Conservation (phyloP, 2,329 filamentous ascomycete genomes). For the Ophiocordyceps camponoti-rufipedis region DNA sequence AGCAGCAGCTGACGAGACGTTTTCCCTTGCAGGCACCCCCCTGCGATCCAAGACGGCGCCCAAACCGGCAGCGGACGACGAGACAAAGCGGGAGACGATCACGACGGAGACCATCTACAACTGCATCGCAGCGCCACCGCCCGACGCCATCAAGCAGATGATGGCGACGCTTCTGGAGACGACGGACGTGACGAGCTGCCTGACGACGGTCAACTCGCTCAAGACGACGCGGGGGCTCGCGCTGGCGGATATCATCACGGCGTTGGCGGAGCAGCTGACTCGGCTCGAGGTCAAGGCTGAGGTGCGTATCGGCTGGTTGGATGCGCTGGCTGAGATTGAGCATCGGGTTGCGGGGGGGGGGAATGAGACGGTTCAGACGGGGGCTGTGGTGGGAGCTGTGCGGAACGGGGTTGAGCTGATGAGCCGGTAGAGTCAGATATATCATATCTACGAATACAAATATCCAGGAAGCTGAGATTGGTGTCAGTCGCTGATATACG, state of each 20-base stretch:
- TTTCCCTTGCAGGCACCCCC: conserved; percentile 38
- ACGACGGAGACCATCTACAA: conserved; percentile 94
- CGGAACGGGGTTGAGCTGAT: conserved; percentile 67
- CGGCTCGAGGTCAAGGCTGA: conserved; percentile 71
- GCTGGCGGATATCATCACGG: conserved; percentile 81
- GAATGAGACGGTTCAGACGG: conserved; percentile 77
- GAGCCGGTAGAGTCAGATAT: conserved; percentile 11
- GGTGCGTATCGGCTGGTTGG: conserved; percentile 80
- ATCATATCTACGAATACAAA: too few species aligned
- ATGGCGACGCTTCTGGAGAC: conserved; percentile 68
- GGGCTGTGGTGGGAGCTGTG: conserved; percentile 78
- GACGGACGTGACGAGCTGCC: conserved; percentile 72
- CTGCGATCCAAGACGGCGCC: conserved; percentile 41
- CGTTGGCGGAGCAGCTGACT: conserved; percentile 64
- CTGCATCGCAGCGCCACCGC: conserved; percentile 90
- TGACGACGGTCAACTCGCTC: conserved; percentile 73
- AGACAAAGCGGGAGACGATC: conserved; percentile 54
- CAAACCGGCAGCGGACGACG: conserved; percentile 35
- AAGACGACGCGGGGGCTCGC: conserved; percentile 77
- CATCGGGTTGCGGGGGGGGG: conserved; percentile 78
- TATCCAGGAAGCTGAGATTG: too few species aligned
- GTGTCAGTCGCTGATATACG: too few species aligned
- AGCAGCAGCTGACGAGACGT: not conserved
- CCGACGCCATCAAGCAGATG: conserved; percentile 72
- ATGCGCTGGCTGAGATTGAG: conserved; percentile 82